Evolutionary conservation across 352 stramenopile genomes (phyloP), one percentile per base, ranked within the genome.

Genomic region (Phytophthora europaea): DNA sequence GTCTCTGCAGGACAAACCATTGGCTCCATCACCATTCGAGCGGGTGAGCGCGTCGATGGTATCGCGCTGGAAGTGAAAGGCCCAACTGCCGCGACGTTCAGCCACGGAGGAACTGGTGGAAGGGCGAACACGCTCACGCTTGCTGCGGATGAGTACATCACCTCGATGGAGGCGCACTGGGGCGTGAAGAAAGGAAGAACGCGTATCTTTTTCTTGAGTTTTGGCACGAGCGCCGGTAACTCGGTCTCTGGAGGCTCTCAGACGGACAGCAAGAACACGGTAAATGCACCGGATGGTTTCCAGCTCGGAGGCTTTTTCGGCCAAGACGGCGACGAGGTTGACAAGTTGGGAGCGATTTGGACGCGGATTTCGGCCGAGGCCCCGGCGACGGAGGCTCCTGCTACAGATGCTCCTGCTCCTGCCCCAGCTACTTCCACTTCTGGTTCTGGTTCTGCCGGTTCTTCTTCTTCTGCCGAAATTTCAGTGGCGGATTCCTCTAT

Each of bases 141-240:
- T 3, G 71, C n/a, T 0, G 22, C 28, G 20, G 36, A 65, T 0
- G 72, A 79, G 23, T 53, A 73, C 20, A 60, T 79, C 28, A 76
- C 48, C 15, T 73, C 67, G 1, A 79, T 79, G 67, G 72, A 79
- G 48, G 67, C 60, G n/a, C 67, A 79, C 60, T 76, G 67, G 67
- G 72, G 16, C 36, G 26, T 70, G 45, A 66, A 65, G 13, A 65
- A 63, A 26, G 67, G 52, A n/a, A 52, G 57, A 9, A 76, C 67
- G 16, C 67, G 51, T 4, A 67, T 78, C 36, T 78, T 72, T 20
- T 75, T 72, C 48, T 23, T 75, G 13, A 78, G 50, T 5, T 69
- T 79, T 16, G 53, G 34, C 2, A 76, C 72, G 12, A 79, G 63
- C 45, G 62, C 59, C 9, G 72, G 72, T 2, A 76, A 76, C 22